A percentile compares a stretch with the other conserved stretches of the same genome.
phyloP scores from a whole-genome alignment of 176 grass and related monocot genomes.

The Sorghum bicolor region DNA sequence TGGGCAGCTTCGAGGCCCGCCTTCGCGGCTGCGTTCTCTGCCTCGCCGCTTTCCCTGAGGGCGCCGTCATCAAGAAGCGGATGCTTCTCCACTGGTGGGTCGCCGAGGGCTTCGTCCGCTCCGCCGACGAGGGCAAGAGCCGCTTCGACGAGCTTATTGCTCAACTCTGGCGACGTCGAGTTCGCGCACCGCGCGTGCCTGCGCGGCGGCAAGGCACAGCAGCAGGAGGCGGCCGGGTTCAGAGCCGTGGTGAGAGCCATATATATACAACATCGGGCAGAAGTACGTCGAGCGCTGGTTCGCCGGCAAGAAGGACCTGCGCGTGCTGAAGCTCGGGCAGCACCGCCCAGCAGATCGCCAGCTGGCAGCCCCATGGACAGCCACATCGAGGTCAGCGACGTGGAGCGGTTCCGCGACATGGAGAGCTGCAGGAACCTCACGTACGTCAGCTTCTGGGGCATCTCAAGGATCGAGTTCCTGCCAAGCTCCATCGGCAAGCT shows the following conservation, averaged over 20 bases:
- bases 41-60: conserved; percentile 39
- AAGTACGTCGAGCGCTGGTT: conserved; percentile 35
- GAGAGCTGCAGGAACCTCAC: conserved; percentile 32
- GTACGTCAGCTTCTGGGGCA: conserved; percentile 48
- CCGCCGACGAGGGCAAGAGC: neutral
- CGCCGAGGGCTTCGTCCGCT: conserved; percentile 28
- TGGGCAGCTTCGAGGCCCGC: conserved; percentile 5
- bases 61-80: conserved; percentile 44
- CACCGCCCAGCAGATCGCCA: conserved; percentile 2
- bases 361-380: conserved; percentile 28
- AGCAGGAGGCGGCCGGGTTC: neutral
- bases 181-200: conserved; percentile 23
- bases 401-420: conserved; percentile 22
- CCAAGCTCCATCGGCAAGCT: conserved; percentile 39
- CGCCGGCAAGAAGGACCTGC: conserved; percentile 28
- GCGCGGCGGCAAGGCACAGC: neutral
- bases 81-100: conserved; percentile 59
- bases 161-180: neutral
- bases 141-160: conserved; percentile 31
- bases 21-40: conserved; percentile 32
- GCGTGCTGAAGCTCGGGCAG: conserved; percentile 37
- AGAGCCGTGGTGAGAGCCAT: neutral
- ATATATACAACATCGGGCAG: conserved; percentile 37
- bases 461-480: conserved; percentile 35
- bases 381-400: conserved; percentile 22